Conservation (phyloP, 805 yeast species). For the Wickerhamiella vanderwaltii region DNA sequence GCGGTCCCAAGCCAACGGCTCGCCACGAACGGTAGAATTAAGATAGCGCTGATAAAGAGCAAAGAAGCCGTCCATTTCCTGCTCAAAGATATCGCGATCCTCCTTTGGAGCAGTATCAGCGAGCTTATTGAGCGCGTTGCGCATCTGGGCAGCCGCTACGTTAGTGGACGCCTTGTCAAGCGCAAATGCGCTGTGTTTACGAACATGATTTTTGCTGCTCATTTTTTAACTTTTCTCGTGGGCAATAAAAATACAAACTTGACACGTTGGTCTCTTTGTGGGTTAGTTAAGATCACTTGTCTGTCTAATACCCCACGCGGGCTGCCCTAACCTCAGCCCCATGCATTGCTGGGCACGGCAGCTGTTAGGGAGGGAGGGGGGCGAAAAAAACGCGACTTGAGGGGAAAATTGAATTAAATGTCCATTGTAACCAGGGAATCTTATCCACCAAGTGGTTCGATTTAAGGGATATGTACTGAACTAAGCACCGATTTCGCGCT, state of each 20-base stretch:
- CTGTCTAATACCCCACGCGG: neutral
- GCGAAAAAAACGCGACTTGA: no score
- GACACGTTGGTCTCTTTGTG: no score
- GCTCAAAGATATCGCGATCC: slow-evolving; percentile 49
- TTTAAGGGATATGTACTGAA: no score
- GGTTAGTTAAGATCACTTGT: neutral
- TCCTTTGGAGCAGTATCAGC: slow-evolving; percentile 54
- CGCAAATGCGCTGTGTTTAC: slow-evolving; percentile 33
- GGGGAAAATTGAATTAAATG: no score
- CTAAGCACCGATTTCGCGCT: no score
- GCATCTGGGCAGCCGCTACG: slow-evolving; percentile 95
- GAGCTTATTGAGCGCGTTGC: slow-evolving; percentile 82
- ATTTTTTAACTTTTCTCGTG: no score
- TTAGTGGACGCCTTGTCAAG: slow-evolving; percentile 91
- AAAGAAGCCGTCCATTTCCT: slow-evolving; percentile 89
- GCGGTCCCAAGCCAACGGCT: slow-evolving; percentile 84
- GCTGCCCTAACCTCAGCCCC: neutral
- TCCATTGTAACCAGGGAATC: no score
- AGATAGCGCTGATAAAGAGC: slow-evolving; percentile 86
- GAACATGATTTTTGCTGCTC: slow-evolving; percentile 11
- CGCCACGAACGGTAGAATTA: slow-evolving; percentile 76
- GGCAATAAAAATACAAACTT: no score
- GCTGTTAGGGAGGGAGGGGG: no score
- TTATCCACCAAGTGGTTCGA: no score
- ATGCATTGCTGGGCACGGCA: neutral